Conservation (phyloP, 2,329 filamentous ascomycete species). For the Metarhizium sp. region DNA sequence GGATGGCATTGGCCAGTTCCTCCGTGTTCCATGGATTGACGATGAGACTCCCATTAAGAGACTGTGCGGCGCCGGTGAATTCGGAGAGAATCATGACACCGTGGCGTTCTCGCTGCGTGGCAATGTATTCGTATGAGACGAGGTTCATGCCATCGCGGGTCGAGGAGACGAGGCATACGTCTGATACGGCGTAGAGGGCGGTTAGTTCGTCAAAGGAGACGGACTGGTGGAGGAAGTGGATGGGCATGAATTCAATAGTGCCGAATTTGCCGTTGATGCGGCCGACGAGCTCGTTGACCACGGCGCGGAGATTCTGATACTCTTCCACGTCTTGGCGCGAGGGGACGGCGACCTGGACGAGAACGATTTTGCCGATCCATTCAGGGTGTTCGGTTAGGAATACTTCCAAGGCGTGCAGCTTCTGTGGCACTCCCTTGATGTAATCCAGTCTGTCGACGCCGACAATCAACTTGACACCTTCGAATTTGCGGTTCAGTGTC, state of each 20-base stretch:
- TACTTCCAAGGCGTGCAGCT: constrained; percentile 90
- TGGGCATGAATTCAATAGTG: constrained; percentile 97
- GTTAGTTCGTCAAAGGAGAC: constrained; percentile 92
- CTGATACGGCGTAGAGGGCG: constrained; percentile 83
- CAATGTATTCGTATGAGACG: constrained; percentile 97
- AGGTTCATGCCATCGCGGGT: constrained; percentile 99
- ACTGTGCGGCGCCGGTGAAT: constrained; percentile 92
- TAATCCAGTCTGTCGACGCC: constrained; percentile 96
- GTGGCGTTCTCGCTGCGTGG: constrained; percentile 80
- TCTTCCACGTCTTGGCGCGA: constrained; percentile 94
- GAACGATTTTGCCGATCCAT: constrained; percentile 94
- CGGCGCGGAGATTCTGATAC: constrained; percentile 90
- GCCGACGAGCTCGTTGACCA: constrained; percentile 93
- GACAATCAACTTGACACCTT: constrained; percentile 92
- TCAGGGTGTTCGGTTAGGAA: constrained; percentile 96
- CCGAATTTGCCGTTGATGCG: constrained; percentile 96
- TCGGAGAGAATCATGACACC: constrained; percentile 93
- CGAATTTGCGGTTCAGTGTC: constrained; percentile 78
- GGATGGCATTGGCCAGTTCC: constrained; percentile 84
- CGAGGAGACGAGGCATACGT: constrained; percentile 85
- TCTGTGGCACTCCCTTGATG: constrained; percentile 98
- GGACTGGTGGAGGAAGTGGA: constrained; percentile 96
- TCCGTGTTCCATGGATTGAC: constrained; percentile 99
- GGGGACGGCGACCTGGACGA: constrained; percentile 92
- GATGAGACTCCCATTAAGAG: constrained; percentile 83